phyloP scores from a whole-genome alignment of 2,329 filamentous ascomycete genomes.

The Clarireedia paspali region DNA sequence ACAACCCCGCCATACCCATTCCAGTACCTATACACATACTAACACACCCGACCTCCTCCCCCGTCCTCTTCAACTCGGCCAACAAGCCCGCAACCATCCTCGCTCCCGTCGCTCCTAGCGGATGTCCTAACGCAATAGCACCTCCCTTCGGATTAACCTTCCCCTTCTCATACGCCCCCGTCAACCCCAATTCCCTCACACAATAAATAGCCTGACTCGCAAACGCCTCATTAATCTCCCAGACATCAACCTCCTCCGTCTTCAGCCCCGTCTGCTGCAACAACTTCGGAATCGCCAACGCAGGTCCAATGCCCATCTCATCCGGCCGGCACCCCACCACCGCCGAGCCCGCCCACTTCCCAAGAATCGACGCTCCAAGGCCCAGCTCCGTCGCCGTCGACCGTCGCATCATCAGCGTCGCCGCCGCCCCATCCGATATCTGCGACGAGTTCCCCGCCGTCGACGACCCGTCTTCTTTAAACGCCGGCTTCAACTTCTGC shows the following conservation, averaged over 20 bases:
- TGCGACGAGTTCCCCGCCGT: slow-evolving; percentile 86
- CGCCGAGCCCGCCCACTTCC: slow-evolving; percentile 71
- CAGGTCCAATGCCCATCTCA: slow-evolving; percentile 91
- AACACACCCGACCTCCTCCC: slow-evolving; percentile 71
- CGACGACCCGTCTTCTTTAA: slow-evolving; percentile 63
- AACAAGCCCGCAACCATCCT: slow-evolving; percentile 64
- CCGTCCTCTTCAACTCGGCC: slow-evolving; percentile 56
- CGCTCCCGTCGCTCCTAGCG: slow-evolving; percentile 80
- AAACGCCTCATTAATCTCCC: slow-evolving; percentile 90
- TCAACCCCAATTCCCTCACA: slow-evolving; percentile 60
- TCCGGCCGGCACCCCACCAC: slow-evolving; percentile 76
- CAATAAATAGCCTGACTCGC: slow-evolving; percentile 63
- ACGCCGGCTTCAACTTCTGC: slow-evolving; percentile 76
- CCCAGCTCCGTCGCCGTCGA: slow-evolving; percentile 69
- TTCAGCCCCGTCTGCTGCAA: slow-evolving; percentile 60
- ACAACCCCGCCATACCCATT: slow-evolving; percentile 68
- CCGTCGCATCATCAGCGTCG: slow-evolving; percentile 76
- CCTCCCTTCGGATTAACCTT: slow-evolving; percentile 89
- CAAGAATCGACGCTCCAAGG: slow-evolving; percentile 61
- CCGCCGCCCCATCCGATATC: slow-evolving; percentile 82
- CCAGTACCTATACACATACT: slow-evolving; percentile 85
- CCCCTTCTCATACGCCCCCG: slow-evolving; percentile 50
- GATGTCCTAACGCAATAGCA: slow-evolving; percentile 89
- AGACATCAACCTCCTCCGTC: slow-evolving; percentile 66
- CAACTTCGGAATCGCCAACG: slow-evolving; percentile 76